Evolutionary conservation across 2,329 filamentous ascomycete genomes (phyloP).

Genomic region (Arthrobotrys sphaeroides): DNA sequence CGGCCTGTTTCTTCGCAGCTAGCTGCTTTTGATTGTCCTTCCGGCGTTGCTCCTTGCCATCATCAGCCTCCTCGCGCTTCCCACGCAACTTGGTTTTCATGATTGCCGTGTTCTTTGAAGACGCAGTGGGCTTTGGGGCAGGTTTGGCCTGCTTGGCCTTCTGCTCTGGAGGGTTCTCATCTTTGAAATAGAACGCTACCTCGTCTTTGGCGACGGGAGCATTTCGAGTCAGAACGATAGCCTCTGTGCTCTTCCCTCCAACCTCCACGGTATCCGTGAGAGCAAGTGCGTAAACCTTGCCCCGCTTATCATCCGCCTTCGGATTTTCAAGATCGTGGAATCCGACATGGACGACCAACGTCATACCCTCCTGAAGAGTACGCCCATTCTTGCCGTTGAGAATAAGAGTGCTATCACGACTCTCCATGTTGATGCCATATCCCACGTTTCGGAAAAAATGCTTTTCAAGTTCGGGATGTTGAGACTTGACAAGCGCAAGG

Average conservation of each 20-base stretch:
- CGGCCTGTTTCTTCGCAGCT: slow-evolving; percentile 85
- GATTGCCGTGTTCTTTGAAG: slow-evolving; percentile 87
- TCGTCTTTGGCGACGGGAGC: slow-evolving; percentile 90
- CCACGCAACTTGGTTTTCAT: slow-evolving; percentile 85
- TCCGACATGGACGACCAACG: slow-evolving; percentile 86
- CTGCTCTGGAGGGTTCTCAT: slow-evolving; percentile 89
- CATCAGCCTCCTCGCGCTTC: slow-evolving; percentile 78
- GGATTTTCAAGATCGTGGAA: slow-evolving; percentile 89
- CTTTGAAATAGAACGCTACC: slow-evolving; percentile 98
- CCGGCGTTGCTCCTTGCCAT: slow-evolving; percentile 85
- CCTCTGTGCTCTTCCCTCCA: slow-evolving; percentile 72
- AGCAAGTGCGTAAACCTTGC: slow-evolving; percentile 85
- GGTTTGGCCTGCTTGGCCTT: slow-evolving; percentile 89
- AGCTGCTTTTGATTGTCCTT: slow-evolving; percentile 92
- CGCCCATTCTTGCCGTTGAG: slow-evolving; percentile 87
- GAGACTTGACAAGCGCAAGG: slow-evolving; percentile 78
- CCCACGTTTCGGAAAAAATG: slow-evolving; percentile 94
- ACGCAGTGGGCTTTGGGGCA: slow-evolving; percentile 69
- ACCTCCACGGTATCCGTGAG: slow-evolving; percentile 94
- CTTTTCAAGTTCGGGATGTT: slow-evolving; percentile 94
- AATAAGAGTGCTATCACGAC: slow-evolving; percentile 81
- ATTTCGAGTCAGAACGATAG: slow-evolving; percentile 91
- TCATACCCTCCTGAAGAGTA: slow-evolving; percentile 94
- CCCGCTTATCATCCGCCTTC: slow-evolving; percentile 86
- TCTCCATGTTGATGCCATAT: slow-evolving; percentile 91